Evolutionary conservation across 2,329 filamentous ascomycete genomes (phyloP), one percentile per base, ranked within the genome.

Genomic region (Diaporthe nobilis): DNA sequence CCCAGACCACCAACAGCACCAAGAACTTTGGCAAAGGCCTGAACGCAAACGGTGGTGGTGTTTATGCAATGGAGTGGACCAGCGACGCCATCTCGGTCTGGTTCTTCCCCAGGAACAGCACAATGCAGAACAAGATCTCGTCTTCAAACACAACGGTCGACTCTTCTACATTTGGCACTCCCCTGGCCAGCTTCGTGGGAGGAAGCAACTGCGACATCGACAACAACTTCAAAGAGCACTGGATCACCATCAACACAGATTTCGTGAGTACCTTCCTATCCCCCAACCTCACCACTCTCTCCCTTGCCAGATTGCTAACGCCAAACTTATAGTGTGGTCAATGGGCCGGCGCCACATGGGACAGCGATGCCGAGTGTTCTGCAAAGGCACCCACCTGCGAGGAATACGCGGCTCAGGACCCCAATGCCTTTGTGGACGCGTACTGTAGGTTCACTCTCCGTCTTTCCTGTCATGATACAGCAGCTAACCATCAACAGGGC

Each of bases 21-120:
- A 82, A 86, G 60, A 90, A 89, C 78, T 94, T 92, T 79, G 94
- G 94, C 20, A 85, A 90, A 37, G 91, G 89, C 9, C 95, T 97
- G 87, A 97, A 97, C 84, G 85, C 85, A 34, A 88, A 85, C 44
- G 88, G 89, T 13, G 94, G 94, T 34, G 94, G 94, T 53, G 88
- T 95, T 61, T 95, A 94, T 80, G 93, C 91, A 47, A 90, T 93
- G 74, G 92, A 95, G 83, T 98, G 95, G 94, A 95, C 93, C 2
- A 88, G 89, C 42, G 82, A 89, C 0, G 88, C 88, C 77, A 97
- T 98, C 83, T 89, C 89, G 55, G 88, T 98, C 78, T 98, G 92
- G 91, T 96, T 95, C 88, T 98, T 98, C 85, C 88, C 92, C 0
- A 92, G 94, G 76, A 83, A 83, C 77, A 82, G 75, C 71, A 39